Conservation (phyloP, 768 basidiomycete species). For the Lactarius quietus region DNA sequence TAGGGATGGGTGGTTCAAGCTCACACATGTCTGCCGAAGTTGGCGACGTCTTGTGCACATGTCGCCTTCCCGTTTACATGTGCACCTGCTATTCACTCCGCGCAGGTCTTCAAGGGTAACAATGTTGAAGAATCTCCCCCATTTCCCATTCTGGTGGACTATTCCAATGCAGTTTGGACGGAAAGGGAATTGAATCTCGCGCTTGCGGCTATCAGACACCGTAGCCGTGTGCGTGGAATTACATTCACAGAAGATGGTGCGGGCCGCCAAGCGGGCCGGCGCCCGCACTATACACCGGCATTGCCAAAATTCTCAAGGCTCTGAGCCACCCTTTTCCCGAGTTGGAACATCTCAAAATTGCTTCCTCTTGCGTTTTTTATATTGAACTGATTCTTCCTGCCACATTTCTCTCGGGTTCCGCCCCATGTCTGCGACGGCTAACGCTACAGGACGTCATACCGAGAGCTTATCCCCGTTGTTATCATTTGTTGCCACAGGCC, state of each 20-base stretch:
- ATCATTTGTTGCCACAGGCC: too few species aligned
- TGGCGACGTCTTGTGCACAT: background rate
- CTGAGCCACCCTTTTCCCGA: background rate
- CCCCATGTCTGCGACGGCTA: background rate
- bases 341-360: background rate
- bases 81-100: background rate
- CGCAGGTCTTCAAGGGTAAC: background rate
- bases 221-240: background rate
- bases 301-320: background rate
- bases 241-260: background rate
- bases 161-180: background rate
- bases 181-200: background rate
- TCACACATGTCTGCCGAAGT: background rate
- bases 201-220: background rate
- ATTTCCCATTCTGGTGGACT: background rate
- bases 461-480: too few species aligned
- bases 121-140: background rate
- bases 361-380: background rate
- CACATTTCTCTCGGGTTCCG: background rate
- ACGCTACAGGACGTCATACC: background rate
- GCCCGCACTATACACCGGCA: too few species aligned
- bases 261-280: too few species aligned
- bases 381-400: background rate
- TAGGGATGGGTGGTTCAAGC: background rate
- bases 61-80: background rate